Evolutionary conservation across 2,329 filamentous ascomycete genomes (phyloP).

Genomic region (Aureobasidium namibiae): DNA sequence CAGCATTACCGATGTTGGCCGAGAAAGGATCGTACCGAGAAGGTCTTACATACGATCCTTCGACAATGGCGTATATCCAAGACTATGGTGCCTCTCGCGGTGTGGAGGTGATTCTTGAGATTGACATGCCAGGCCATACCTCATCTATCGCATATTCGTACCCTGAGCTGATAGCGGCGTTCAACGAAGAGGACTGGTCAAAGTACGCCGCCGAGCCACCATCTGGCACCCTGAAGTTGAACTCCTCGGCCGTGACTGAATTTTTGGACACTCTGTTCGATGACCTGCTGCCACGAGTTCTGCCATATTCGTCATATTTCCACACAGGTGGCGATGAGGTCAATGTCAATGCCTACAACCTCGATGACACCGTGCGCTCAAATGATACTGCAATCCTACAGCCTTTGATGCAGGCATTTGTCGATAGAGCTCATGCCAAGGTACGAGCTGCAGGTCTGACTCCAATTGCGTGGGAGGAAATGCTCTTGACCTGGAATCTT

Average conservation of each 20-base stretch:
- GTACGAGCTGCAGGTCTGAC: constrained; percentile 56
- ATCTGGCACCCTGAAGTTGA: constrained; percentile 63
- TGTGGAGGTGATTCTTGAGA: constrained; percentile 64
- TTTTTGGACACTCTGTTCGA: constrained; percentile 66
- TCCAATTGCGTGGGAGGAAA: constrained; percentile 84
- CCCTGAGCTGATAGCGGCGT: constrained; percentile 64
- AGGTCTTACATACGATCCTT: constrained; percentile 58
- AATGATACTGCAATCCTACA: constrained; percentile 57
- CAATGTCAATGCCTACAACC: constrained; percentile 63
- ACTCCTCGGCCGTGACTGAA: constrained; percentile 58
- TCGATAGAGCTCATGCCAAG: constrained; percentile 60
- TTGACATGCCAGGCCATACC: constrained; percentile 76
- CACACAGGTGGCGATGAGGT: constrained; percentile 86
- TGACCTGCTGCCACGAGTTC: constrained; percentile 67
- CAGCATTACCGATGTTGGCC: constrained; percentile 62
- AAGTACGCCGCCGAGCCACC: constrained; percentile 48
- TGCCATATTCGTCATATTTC: constrained; percentile 65
- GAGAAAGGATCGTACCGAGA: constrained; percentile 64
- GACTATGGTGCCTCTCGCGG: constrained; percentile 61
- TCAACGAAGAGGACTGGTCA: constrained; percentile 47
- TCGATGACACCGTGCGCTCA: constrained; percentile 64
- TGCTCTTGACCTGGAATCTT: constrained; percentile 70
- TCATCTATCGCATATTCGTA: constrained; percentile 57
- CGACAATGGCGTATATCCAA: constrained; percentile 59
- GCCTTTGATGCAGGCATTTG: constrained; percentile 69